Base-by-base conservation (phyloP, 148 eudicot genomes). In the Cornus kousa region DNA sequence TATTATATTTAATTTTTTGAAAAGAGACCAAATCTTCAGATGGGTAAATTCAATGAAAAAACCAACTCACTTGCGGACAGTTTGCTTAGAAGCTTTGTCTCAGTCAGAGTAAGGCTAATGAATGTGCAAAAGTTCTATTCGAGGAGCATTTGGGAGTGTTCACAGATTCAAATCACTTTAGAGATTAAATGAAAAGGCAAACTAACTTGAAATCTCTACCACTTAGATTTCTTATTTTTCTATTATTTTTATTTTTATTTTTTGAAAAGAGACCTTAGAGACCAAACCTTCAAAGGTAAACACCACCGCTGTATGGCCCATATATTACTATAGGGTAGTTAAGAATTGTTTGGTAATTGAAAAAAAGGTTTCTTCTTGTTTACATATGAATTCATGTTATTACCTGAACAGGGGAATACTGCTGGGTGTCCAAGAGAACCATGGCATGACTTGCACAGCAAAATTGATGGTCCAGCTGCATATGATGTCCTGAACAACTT, bases 401-500 rank as follows among this genome's bases (percentile, higher is more conserved):
- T 40, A 33, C 22, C 72, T 67, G 23, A 74, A 85, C 86, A 96
- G 99, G 99, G 98, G 8, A 87, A 68, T 80, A 76, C 81, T 74
- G 79, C 87, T 64, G 99, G 92, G 60, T 89, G 94, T 82, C 99
- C 98, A 81, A 93, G 99, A 89, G 95, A 96, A 79, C 99, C 99
- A 76, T 96, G 99, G 99, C 99, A 96, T 86, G 99, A 96, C 78
- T 77, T 96, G 91, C 99, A 96, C 79, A 83, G 89, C 77, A 96
- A 91, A 84, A 92, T 94, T 82, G 98, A 94, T 57, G 99, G 99
- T 53, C 98, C 98, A 4, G 99, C 99, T n/a, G 98, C 99, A 68
- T 97, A 92, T 84, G 99, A 97, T 85, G 90, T 97, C 66, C 89
- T 97, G 69, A 81, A 87, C 67, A 97, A 97, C 86, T 97, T 97